A percentile compares a stretch with the other conserved stretches of the same genome.
Evolutionary conservation across 208 protist genomes (phyloP).

Genomic region (Acanthamoeba quina): DNA sequence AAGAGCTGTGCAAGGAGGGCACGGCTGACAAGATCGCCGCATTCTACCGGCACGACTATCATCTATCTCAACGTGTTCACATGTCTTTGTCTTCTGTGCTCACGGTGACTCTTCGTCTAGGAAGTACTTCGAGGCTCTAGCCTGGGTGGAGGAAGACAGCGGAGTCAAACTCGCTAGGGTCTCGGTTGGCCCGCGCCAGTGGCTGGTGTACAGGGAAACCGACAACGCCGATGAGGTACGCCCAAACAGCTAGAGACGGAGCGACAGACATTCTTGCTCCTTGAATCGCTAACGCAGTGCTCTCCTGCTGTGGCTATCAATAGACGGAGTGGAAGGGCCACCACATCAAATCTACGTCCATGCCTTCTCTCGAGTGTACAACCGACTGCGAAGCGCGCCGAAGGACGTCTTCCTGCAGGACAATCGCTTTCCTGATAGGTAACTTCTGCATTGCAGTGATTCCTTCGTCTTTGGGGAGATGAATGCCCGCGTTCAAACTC

Average conservation of each 20-base stretch:
- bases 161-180: slow-evolving; percentile 27
- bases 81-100: background rate
- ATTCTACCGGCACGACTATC: slow-evolving; percentile 1
- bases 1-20: slow-evolving; percentile 17
- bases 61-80: background rate
- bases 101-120: background rate
- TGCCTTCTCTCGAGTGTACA: background rate
- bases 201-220: slow-evolving; percentile 15
- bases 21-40: background rate
- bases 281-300: background rate
- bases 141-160: slow-evolving; percentile 16
- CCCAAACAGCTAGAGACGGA: no score
- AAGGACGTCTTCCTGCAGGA: slow-evolving; percentile 15
- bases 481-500: background rate
- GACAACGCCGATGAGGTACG: background rate
- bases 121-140: slow-evolving; percentile 7
- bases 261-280: background rate
- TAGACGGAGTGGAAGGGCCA: slow-evolving; percentile 25
- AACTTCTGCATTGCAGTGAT: background rate
- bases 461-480: no score
- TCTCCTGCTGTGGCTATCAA: background rate
- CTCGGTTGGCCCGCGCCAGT: slow-evolving; percentile 12
- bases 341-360: slow-evolving; percentile 40
- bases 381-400: background rate
- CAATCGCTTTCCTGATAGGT: slow-evolving; percentile 40